Base-by-base conservation (phyloP, 805 yeast genomes). In the Saturnispora diversa region DNA sequence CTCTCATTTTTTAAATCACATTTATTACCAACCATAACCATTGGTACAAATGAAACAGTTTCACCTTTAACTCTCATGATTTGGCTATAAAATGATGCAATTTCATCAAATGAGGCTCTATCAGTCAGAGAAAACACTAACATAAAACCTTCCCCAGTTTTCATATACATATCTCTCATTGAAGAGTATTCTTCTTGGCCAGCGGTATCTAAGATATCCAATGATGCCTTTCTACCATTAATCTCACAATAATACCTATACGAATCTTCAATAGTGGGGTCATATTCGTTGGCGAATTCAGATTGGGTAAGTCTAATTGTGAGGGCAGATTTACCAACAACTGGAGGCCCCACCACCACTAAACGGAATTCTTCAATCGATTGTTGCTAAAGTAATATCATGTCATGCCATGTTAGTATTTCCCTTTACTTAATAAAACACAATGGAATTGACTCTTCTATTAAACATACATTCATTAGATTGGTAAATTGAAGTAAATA, bases 341-440 rank as follows among this genome's bases (percentile, higher is more conserved):
- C 97, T 58, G 97, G 97, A 29, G 97, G 97, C 42, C 97, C 98
- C 42, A 90, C 96, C 33, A 90, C 97, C 4, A 92, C 98, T 44
- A 92, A 65, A 59, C 94, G 87, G 60, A 80, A 90, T 62, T 88
- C 96, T 61, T 82, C 32, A 12, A 39, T 17, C 11, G 42, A 20
- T 26, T 21, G 41, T 28, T 39, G 40, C 29, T 37, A 19, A 15
- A 13, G 20, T 30, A 15, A n/a, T 30, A 6, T 8, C 17, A 19
- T 21, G 6, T 27, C 12, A 16, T 20, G n/a, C 5, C 11, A 12
- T 30, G 40, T 37, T 37, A 31, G 35, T 37, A 37, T 30, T n/a
- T 11, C n/a, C 16, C 15, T 3, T n/a, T 27, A 12, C 8, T 13
- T 13, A 27, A 15, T 12, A 27, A 15, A 27, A 13, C 15, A 12